phyloP scores from a whole-genome alignment of 1,284 basidiomycete species.

The Fistulina hepatica region DNA sequence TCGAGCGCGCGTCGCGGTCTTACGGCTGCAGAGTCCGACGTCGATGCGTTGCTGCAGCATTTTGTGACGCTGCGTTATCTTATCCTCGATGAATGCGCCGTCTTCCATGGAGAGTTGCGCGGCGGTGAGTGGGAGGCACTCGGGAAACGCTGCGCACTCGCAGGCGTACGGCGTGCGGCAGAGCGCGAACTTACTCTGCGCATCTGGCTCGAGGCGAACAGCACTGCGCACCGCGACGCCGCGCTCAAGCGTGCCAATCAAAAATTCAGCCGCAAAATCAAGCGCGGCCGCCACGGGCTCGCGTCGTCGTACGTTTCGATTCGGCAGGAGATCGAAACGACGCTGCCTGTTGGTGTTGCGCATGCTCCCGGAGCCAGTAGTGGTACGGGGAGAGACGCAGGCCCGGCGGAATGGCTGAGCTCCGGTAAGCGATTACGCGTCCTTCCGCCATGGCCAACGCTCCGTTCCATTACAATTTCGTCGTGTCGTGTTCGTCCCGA shows the following conservation, averaged over 20 bases:
- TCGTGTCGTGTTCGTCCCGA: constrained; percentile 21
- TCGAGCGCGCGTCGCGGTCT: constrained; percentile 38
- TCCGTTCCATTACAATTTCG: constrained; percentile 33
- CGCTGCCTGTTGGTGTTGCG: constrained; percentile 5
- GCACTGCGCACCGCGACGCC: constrained; percentile 3
- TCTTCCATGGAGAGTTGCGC: constrained; percentile 29
- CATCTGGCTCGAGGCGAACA: constrained; percentile 31
- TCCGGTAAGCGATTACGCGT: constrained; percentile 27
- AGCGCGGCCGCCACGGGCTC: constrained; percentile 18
- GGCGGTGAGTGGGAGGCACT: constrained; percentile 43
- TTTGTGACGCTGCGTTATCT: constrained; percentile 24
- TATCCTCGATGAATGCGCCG: constrained; percentile 41
- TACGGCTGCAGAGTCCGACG: constrained; percentile 33
- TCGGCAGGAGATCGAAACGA: constrained; percentile 9
- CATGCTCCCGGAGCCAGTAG: constrained; percentile 2
- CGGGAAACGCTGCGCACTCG: constrained; percentile 43
- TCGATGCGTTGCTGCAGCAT: not conserved
- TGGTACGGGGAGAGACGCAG: not conserved
- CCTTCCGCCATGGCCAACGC: constrained; percentile 29
- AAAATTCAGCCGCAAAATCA: constrained; percentile 3
- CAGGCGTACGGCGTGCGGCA: constrained; percentile 39
- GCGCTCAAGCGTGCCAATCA: not conserved
- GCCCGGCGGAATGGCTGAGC: not conserved
- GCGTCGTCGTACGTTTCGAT: constrained; percentile 20
- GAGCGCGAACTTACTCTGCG: constrained; percentile 50